Conservation (phyloP, 2,329 filamentous ascomycete species). For the Fusarium sp. region DNA sequence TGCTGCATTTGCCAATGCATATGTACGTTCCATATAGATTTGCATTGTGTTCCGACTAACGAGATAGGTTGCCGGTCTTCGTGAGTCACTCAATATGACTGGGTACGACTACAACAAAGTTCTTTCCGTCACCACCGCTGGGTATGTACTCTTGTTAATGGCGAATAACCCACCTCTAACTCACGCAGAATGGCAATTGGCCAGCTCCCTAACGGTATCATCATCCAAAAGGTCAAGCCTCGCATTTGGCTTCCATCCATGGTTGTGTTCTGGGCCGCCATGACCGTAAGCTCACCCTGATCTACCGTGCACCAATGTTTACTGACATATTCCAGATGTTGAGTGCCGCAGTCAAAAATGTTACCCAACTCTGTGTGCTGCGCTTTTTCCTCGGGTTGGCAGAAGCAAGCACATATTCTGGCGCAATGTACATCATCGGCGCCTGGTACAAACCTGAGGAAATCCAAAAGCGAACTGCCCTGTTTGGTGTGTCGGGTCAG, state of each 20-base stretch:
- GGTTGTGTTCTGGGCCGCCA: constrained; percentile 68
- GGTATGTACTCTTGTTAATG: constrained; percentile 33
- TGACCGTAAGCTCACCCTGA: constrained; percentile 54
- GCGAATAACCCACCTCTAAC: background rate
- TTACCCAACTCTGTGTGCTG: constrained; percentile 44
- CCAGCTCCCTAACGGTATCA: constrained; percentile 67
- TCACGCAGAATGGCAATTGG: constrained; percentile 56
- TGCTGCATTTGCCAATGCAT: constrained; percentile 54
- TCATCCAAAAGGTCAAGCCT: constrained; percentile 69
- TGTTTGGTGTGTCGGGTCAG: constrained; percentile 68
- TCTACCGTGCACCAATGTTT: too few species aligned
- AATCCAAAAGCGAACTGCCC: constrained; percentile 67
- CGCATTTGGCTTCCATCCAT: constrained; percentile 68
- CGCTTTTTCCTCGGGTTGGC: constrained; percentile 46
- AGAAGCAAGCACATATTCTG: constrained; percentile 46
- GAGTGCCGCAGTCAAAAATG: constrained; percentile 47
- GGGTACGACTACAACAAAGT: constrained; percentile 52
- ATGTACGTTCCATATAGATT: constrained; percentile 31
- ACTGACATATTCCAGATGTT: constrained; percentile 35
- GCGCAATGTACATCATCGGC: constrained; percentile 52
- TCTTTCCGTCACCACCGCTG: constrained; percentile 42
- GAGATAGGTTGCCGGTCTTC: constrained; percentile 53
- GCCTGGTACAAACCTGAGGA: constrained; percentile 67
- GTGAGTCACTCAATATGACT: constrained; percentile 56
- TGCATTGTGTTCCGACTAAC: rapidly evolving